Evolutionary conservation across 331 rosid genomes (phyloP).

Genomic region (Cydonia oblonga): DNA sequence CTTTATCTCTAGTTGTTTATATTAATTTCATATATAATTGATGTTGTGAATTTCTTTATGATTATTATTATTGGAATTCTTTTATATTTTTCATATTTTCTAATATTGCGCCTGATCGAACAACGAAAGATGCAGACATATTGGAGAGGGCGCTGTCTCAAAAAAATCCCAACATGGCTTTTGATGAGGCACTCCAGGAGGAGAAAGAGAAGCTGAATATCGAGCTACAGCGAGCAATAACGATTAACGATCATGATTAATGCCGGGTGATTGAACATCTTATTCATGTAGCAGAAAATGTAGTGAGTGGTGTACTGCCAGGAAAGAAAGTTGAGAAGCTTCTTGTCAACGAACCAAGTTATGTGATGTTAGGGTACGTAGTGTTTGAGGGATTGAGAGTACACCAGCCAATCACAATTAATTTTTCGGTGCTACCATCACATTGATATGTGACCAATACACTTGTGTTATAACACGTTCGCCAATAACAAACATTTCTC

Average conservation of each 20-base stretch:
- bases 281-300: constrained; percentile 22
- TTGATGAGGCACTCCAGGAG: constrained; percentile 24
- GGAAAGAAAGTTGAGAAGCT: constrained; percentile 8
- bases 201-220: constrained; percentile 24
- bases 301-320: constrained; percentile 11
- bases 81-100: too few relatives aligned
- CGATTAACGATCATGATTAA: constrained; percentile 13
- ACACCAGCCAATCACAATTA: too few relatives aligned
- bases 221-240: constrained; percentile 15
- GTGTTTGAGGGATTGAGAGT: not conserved
- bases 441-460: too few relatives aligned
- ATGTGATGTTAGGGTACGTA: constrained; percentile 14
- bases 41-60: too few relatives aligned
- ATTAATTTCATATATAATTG: too few relatives aligned
- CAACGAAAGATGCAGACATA: constrained; percentile 21
- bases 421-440: not conserved
- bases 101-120: constrained; percentile 13
- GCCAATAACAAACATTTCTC: not conserved
- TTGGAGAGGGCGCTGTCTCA: constrained; percentile 23
- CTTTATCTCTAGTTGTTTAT: too few relatives aligned
- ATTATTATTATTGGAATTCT: too few relatives aligned
- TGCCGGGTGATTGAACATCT: constrained; percentile 30
- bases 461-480: not conserved
- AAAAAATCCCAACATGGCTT: constrained; percentile 16
- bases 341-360: constrained; percentile 9